phyloP scores from a whole-genome alignment of 345 rosid species.

The Syzygium aqueum region DNA sequence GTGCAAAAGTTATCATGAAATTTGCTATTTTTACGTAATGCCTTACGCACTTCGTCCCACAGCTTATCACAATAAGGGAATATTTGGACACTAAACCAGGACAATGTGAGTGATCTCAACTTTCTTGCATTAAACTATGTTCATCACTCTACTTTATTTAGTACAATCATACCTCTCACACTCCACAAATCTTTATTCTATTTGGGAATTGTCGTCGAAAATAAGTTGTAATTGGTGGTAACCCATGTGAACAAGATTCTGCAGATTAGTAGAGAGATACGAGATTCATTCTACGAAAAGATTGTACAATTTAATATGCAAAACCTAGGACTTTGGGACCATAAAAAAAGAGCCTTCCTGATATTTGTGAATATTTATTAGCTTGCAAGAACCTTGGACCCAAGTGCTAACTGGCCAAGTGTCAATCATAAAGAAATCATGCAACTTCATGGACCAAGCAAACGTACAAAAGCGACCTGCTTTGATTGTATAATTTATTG shows the following conservation, averaged over 20 bases:
- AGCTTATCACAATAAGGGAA: background rate
- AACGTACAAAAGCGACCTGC: background rate
- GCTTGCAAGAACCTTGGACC: background rate
- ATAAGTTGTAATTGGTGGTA: background rate
- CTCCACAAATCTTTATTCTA: background rate
- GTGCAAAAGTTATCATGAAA: background rate
- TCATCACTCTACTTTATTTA: background rate
- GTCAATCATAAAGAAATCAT: conserved; percentile 25
- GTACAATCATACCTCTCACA: background rate
- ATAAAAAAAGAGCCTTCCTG: background rate
- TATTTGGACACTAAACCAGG: background rate
- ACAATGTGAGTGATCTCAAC: background rate
- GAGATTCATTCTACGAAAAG: background rate
- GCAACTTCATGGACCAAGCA: background rate
- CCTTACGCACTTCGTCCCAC: background rate
- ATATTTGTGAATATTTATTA: background rate
- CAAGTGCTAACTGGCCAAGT: conserved; percentile 3
- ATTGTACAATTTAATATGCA: background rate
- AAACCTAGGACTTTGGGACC: conserved; percentile 2
- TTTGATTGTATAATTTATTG: background rate
- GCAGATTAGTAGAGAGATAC: background rate
- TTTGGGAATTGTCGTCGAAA: background rate
- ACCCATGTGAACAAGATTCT: background rate
- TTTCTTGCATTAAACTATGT: background rate
- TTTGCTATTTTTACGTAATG: conserved; percentile 7